phyloP scores from a whole-genome alignment of 2,329 filamentous ascomycete genomes.

The Apiospora sp. region DNA sequence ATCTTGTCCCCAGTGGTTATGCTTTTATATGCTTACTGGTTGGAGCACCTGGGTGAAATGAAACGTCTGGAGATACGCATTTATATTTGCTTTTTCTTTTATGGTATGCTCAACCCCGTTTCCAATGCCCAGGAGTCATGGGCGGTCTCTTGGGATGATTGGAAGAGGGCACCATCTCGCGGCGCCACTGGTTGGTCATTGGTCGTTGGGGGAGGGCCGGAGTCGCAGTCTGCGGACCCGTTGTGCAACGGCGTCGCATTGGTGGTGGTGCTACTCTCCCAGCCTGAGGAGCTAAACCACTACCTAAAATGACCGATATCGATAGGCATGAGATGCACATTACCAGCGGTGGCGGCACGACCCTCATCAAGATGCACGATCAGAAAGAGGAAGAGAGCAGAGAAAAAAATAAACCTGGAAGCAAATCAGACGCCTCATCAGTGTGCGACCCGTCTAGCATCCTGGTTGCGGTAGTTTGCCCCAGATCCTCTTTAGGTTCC shows the following conservation, averaged over 20 bases:
- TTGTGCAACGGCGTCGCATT: not conserved
- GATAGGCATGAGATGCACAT: not conserved
- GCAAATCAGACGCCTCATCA: conserved; percentile 17
- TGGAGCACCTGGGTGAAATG: not conserved
- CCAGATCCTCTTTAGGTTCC: not conserved
- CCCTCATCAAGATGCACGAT: not conserved
- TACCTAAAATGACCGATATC: not conserved
- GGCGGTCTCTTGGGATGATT: not conserved
- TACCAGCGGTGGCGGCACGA: not conserved
- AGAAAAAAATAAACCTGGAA: not conserved
- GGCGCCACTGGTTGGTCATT: not conserved
- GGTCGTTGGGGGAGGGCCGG: not conserved
- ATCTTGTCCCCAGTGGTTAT: not conserved
- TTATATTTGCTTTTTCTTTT: not conserved
- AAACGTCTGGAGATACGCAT: conserved; percentile 3
- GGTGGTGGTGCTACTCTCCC: not conserved
- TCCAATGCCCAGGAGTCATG: not conserved
- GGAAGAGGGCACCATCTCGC: not conserved
- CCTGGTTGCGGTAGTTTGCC: not conserved
- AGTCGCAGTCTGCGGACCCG: not conserved
- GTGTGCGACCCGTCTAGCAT: not conserved
- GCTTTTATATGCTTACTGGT: conserved; percentile 3
- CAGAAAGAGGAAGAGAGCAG: not conserved
- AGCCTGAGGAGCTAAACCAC: not conserved
- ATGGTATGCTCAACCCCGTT: not conserved